Evolutionary conservation across 2,329 filamentous ascomycete species (phyloP), one percentile per base, ranked within the genome.

Genomic region (Hirsutella thompsonii): DNA sequence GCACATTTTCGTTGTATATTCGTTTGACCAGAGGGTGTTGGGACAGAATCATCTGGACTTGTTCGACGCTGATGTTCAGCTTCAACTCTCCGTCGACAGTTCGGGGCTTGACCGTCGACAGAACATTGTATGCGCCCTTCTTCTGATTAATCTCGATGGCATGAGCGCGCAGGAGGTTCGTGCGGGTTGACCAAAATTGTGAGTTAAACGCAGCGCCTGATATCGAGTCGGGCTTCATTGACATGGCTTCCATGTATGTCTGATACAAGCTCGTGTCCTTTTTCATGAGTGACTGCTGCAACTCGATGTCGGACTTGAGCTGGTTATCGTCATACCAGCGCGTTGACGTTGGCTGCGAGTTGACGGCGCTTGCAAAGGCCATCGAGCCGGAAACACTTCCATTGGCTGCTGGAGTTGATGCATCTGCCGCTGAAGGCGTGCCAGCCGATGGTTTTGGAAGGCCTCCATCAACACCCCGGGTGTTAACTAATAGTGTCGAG

Each of bases 141-240:
- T 80, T 83, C 64, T 98, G 93, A 44, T 77, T 79, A 42, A 76
- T 79, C 61, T 96, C 88, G 36, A 94, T 92, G 2, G 88, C 89
- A 63, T 95, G 85, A 0, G 90, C 83, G 11, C 92, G 83, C 23
- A 98, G 71, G 26, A 95, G 68, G 57, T 87, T 87, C 37, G 89
- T 75, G 36, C 93, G 75, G 2, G 87, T 86, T 1, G 87, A 86
- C 92, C 92, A 98, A 64, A 98, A 98, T 58, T 95, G 90, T 1
- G 79, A 70, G 50, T 90, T 88, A 59, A 96, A 94, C 36, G 88
- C 81, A 2, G 76, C 75, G 21, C 83, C 78, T 0, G 82, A 81
- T 46, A 96, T 81, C 2, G 83, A 80, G 8, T 90, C 83, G 0
- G 90, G 88, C 55, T 94, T 94, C 8, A 84, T 83, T 40, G 76